Percentiles rank a stretch among this genome's conserved stretches.
Evolutionary conservation across 305 asterid species (phyloP).

Genomic region (Fraxinus sp.): DNA sequence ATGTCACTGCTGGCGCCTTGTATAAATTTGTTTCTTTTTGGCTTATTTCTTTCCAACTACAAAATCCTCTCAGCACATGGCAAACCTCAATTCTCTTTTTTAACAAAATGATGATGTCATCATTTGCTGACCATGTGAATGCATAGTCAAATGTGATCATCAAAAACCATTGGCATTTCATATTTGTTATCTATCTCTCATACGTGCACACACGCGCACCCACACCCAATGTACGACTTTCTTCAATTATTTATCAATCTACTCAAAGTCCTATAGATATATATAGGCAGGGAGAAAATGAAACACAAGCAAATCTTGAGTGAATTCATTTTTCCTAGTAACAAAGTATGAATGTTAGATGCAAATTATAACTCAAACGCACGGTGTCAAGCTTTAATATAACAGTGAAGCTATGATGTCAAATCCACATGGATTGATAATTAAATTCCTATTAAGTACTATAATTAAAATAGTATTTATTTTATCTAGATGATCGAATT

Average conservation of each 20-base stretch:
- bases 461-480: not conserved
- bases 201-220: not conserved
- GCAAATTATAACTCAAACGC: not conserved
- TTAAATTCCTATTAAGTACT: not conserved
- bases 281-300: not conserved
- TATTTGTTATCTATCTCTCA: not conserved
- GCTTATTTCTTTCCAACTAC: not conserved
- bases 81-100: not conserved
- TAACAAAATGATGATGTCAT: not conserved
- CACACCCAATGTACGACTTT: not conserved
- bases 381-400: not conserved
- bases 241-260: not conserved
- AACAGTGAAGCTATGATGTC: not conserved
- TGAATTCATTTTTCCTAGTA: not conserved
- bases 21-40: not conserved
- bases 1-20: not conserved
- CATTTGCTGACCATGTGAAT: not conserved
- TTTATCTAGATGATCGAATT: not conserved
- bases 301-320: not conserved
- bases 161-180: not conserved
- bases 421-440: not conserved
- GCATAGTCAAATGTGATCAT: not conserved
- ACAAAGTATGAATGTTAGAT: not conserved
- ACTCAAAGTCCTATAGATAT: not conserved
- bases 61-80: not conserved